Conservation (phyloP, 1,284 basidiomycete genomes). For the Xanthoconium separans region DNA sequence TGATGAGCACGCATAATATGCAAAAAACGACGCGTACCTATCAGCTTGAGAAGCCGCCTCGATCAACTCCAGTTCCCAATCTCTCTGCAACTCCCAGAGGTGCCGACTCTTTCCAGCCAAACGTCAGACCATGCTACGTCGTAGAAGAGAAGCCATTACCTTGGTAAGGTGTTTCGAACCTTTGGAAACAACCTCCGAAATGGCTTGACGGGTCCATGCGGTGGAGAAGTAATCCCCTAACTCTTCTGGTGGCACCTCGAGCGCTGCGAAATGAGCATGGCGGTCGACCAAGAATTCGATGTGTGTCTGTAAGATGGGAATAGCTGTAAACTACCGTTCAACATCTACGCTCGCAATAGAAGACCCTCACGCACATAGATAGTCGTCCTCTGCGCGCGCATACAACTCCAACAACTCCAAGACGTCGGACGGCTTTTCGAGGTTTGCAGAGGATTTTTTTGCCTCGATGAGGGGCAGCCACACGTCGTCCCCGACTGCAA, state of each 20-base stretch:
- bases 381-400: conserved; percentile 72
- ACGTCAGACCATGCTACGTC: conserved; percentile 14
- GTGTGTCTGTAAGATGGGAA: conserved; percentile 69
- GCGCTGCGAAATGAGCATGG: conserved; percentile 47
- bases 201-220: conserved; percentile 57
- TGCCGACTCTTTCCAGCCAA: conserved; percentile 53
- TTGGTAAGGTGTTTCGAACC: conserved; percentile 60
- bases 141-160: conserved; percentile 36
- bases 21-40: conserved; percentile 38
- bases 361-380: conserved; percentile 63
- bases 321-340: conserved; percentile 48
- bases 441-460: conserved; percentile 48
- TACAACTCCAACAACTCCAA: conserved; percentile 64
- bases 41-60: conserved; percentile 45
- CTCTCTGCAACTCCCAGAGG: conserved; percentile 70
- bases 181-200: conserved; percentile 56
- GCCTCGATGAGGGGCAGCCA: conserved; percentile 62
- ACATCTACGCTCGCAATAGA: conserved; percentile 6
- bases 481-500: conserved; percentile 64
- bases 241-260: conserved; percentile 45
- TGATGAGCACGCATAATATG: conserved; percentile 20
- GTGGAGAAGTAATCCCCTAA: conserved; percentile 54
- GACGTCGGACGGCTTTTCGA: conserved; percentile 50
- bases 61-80: conserved; percentile 73
- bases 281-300: conserved; percentile 63